Percentiles rank a stretch among this genome's conserved stretches.
Evolutionary conservation across 306 rosid species (phyloP).

Genomic region (Prunus campanulata): DNA sequence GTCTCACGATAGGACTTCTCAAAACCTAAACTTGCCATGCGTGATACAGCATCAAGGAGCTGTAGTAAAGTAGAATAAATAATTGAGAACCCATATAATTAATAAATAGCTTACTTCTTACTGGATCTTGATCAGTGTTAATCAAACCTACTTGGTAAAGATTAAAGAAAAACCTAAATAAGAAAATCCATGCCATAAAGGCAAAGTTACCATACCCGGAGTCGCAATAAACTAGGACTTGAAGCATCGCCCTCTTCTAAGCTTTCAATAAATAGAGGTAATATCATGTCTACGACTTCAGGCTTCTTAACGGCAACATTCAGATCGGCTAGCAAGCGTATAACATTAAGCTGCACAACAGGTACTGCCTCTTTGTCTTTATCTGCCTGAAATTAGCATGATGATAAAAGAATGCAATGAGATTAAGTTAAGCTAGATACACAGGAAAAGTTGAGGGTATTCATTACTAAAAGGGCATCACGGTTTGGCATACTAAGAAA

Average conservation of each 20-base stretch:
- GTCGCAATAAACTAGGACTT: constrained; percentile 89
- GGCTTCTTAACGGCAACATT: constrained; percentile 74
- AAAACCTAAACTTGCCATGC: constrained; percentile 97
- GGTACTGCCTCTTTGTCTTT: constrained; percentile 84
- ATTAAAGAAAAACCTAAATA: constrained; percentile 13
- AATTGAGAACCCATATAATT: constrained; percentile 19
- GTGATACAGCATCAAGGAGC: constrained; percentile 97
- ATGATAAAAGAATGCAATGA: constrained; percentile 22
- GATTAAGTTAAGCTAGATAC: constrained; percentile 1
- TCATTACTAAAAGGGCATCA: neutral
- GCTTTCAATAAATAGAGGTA: constrained; percentile 92
- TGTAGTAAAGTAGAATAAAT: constrained; percentile 34
- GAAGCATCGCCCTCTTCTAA: constrained; percentile 99
- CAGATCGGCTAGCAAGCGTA: constrained; percentile 77
- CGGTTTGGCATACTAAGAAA: neutral
- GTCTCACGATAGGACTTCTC: constrained; percentile 99
- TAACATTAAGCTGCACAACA: constrained; percentile 80
- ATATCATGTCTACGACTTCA: constrained; percentile 83
- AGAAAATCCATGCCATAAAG: constrained; percentile 35
- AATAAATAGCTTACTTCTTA: constrained; percentile 22
- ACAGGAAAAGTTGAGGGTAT: constrained; percentile 1
- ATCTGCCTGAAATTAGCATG: constrained; percentile 60
- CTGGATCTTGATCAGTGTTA: neutral
- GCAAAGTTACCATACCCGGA: constrained; percentile 67
- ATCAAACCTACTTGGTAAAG: neutral